Evolutionary conservation across 1,284 basidiomycete genomes (phyloP).

Genomic region (Trichosporon coremiiforme): DNA sequence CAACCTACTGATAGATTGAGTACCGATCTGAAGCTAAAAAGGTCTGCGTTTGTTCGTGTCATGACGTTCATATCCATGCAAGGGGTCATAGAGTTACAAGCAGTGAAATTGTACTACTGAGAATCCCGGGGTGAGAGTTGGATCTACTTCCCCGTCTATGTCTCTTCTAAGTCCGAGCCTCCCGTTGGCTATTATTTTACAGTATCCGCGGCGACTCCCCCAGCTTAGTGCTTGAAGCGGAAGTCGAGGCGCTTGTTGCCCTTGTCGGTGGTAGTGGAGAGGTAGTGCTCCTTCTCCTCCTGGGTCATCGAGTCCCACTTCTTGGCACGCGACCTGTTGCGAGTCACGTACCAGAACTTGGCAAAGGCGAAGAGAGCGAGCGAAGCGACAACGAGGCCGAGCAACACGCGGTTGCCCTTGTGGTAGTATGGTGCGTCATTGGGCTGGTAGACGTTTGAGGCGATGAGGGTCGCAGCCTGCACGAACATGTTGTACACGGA

Average conservation of each 20-base stretch:
- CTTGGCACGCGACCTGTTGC: constrained; percentile 37
- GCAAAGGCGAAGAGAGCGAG: constrained; percentile 35
- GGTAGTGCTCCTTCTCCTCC: constrained; percentile 38
- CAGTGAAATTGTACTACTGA: constrained; percentile 9
- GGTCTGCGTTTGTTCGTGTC: not conserved
- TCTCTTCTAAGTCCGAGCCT: not conserved
- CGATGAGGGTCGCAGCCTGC: constrained; percentile 41
- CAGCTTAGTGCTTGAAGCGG: constrained; percentile 22
- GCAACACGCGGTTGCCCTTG: constrained; percentile 43
- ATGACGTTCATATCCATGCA: constrained; percentile 12
- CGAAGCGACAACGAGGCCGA: constrained; percentile 37
- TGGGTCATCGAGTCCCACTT: constrained; percentile 40
- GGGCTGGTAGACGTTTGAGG: constrained; percentile 45
- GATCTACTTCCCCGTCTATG: constrained; percentile 4
- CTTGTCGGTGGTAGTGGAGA: constrained; percentile 38
- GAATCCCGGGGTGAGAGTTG: not conserved
- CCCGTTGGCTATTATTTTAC: not conserved
- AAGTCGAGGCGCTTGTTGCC: constrained; percentile 40
- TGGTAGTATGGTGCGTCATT: constrained; percentile 43
- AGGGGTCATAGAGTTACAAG: not conserved
- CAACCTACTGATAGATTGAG: too few relatives aligned
- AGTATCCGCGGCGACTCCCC: not conserved
- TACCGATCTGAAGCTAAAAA: too few relatives aligned
- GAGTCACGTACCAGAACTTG: constrained; percentile 35
- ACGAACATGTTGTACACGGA: constrained; percentile 51